Conservation (phyloP, 306 rosid species). For the Hylodesmum podocarpum region DNA sequence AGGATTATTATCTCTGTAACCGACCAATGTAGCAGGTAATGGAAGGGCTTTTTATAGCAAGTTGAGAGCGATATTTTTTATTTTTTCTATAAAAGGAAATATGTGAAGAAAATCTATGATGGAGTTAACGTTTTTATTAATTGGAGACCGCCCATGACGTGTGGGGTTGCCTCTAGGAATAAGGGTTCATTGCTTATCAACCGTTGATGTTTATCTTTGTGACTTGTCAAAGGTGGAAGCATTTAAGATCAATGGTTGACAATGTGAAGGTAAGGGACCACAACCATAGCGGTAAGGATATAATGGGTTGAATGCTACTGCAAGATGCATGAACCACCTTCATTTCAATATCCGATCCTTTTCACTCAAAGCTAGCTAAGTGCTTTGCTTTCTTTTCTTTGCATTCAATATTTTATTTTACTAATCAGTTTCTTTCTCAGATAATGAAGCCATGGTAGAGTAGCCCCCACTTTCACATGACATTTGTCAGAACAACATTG, state of each 20-base stretch:
- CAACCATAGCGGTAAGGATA: constrained; percentile 6
- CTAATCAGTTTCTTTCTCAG: constrained; percentile 29
- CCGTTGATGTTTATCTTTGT: constrained; percentile 29
- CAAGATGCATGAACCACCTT: constrained; percentile 49
- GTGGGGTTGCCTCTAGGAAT: constrained; percentile 42
- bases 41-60: constrained; percentile 47
- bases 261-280: constrained; percentile 35
- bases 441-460: constrained; percentile 32
- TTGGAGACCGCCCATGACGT: constrained; percentile 56
- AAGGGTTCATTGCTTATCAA: neutral
- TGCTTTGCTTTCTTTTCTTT: constrained; percentile 28
- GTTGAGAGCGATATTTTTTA: constrained; percentile 9
- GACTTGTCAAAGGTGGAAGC: constrained; percentile 36
- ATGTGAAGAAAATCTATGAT: neutral
- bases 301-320: constrained; percentile 44
- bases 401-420: neutral
- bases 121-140: constrained; percentile 26
- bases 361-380: constrained; percentile 29
- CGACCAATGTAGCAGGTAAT: constrained; percentile 45
- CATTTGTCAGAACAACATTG: constrained; percentile 56
- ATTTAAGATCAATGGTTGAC: constrained; percentile 36
- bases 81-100: neutral
- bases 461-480: constrained; percentile 82
- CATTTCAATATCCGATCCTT: neutral
- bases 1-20: constrained; percentile 32